A percentile compares a stretch with the other conserved stretches of the same genome.
Evolutionary conservation across 148 eudicot species (phyloP).

Genomic region (Rhododendron simsii): DNA sequence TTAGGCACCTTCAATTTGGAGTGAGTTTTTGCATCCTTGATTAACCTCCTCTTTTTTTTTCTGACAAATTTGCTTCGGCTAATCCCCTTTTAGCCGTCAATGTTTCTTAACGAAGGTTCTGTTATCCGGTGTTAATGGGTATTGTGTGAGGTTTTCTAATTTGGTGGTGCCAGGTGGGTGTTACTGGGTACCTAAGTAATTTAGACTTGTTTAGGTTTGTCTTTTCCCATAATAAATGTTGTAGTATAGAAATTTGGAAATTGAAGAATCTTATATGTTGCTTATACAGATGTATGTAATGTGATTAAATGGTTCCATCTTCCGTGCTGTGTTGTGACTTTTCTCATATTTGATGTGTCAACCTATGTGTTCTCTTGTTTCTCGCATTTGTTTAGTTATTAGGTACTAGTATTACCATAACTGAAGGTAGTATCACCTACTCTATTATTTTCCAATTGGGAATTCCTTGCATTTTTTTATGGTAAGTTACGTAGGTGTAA

Average conservation of each 20-base stretch:
- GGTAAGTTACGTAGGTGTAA: too few relatives aligned
- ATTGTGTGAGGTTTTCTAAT: background rate
- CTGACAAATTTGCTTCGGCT: too few relatives aligned
- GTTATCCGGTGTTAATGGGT: background rate
- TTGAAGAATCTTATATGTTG: background rate
- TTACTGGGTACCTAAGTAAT: background rate
- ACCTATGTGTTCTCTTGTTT: background rate
- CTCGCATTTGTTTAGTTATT: background rate
- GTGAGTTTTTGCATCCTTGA: too few relatives aligned
- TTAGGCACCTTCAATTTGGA: too few relatives aligned
- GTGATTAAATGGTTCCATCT: background rate
- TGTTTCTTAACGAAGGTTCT: background rate
- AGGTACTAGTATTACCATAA: background rate
- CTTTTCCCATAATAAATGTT: background rate
- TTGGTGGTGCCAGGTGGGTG: background rate
- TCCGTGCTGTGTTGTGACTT: background rate
- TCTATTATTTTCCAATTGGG: too few relatives aligned
- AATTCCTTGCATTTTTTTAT: too few relatives aligned
- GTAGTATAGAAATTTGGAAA: background rate
- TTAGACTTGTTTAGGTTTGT: background rate
- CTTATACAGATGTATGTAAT: background rate
- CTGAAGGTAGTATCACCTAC: too few relatives aligned
- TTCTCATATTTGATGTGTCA: background rate
- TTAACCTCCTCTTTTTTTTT: too few relatives aligned
- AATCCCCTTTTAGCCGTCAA: too few relatives aligned